Evolutionary conservation across 495 filamentous ascomycete genomes (phyloP), one percentile per base, ranked within the genome.

Genomic region (Bombardia bombarda): DNA sequence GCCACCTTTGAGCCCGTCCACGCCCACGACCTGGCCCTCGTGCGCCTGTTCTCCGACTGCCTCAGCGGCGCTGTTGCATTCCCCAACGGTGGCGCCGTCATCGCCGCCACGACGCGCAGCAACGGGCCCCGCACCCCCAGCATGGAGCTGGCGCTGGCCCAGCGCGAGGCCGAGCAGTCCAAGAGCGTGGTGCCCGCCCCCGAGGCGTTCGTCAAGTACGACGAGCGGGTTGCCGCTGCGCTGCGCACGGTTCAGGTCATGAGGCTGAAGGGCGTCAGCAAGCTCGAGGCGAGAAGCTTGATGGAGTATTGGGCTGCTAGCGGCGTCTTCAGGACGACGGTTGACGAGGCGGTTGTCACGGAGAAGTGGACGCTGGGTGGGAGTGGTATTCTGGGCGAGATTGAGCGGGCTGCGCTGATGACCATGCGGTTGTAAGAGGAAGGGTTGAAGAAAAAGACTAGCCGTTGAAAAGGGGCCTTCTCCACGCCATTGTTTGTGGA

Each of bases 221-320:
- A 98, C 58, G 54, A 70, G 45, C 74, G 86, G 19, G 79, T 87
- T 17, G 68, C 69, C 23, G 63, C 76, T n/a, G 72, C 74, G 18
- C 63, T 90, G 31, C 65, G 76, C 48, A 61, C 52, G 21, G 69
- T 70, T 10, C 51, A 62, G 32, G 55, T 78, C 1, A 14, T 79
- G 34, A 63, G 66, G 10, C 52, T 94, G 19, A 65, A 65, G 21
- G 83, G 86, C 4, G 42, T 96, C 46, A 84, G 68, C 42, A 86
- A 79, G 57, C 63, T 68, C 18, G 90, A 97, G 67, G 80, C 90
- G 28, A 76, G 84, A 41, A 73, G 77, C 1, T 68, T 92, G 50
- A 78, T 97, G 78, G 92, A 96, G 70, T 97, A 96, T 65, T 97
- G 88, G 66, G 90, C 86, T 3, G 75, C 71, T 19, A 94, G 87